Base-by-base conservation (phyloP, 2,329 filamentous ascomycete species). In the Alternaria sp. region DNA sequence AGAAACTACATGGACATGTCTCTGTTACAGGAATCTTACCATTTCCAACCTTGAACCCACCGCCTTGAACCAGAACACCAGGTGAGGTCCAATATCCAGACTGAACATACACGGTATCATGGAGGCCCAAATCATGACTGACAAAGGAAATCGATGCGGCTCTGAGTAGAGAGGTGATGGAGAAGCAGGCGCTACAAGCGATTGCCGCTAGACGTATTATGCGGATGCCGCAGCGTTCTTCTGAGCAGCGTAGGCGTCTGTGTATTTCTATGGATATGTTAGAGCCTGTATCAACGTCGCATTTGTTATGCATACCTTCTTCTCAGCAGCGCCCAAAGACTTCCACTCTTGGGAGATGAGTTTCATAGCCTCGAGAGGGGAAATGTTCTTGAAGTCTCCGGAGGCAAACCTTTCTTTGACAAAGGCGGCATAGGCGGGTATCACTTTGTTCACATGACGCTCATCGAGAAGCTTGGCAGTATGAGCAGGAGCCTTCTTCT, bases 351-450 rank as follows among this genome's bases (percentile, higher is more conserved):
- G 66, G 0, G 55, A 62, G 18, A 86, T 73, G 43, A 86, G 71
- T 66, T 77, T 82, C 7, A 70, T 7, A 2, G 76, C 68, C 3
- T 89, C 85, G 0, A 5, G 2, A 0, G 80, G 0, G 0, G 57
- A 8, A 61, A 88, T 82, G 50, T 82, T 78, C 61, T 82, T 83
- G 59, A 87, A 82, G 55, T 89, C 88, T 20, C 84, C 84, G 49
- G 79, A 83, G 2, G 64, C 66, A 6, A 71, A 63, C 57, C 86
- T 82, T 12, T 87, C 85, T 25, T 58, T 69, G 45, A 64, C 33
- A 77, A 87, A 91, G 5, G 71, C 59, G 1, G 80, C 23, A 65
- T 79, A 88, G 0, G 84, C 14, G 5, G n/a, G 71, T 0, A 37
- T 37, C 33, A 37, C 33, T 37, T 37, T 37, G 33, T 86, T 88